Conservation (phyloP, 2,329 filamentous ascomycete genomes). For the Diaporthe eres region DNA sequence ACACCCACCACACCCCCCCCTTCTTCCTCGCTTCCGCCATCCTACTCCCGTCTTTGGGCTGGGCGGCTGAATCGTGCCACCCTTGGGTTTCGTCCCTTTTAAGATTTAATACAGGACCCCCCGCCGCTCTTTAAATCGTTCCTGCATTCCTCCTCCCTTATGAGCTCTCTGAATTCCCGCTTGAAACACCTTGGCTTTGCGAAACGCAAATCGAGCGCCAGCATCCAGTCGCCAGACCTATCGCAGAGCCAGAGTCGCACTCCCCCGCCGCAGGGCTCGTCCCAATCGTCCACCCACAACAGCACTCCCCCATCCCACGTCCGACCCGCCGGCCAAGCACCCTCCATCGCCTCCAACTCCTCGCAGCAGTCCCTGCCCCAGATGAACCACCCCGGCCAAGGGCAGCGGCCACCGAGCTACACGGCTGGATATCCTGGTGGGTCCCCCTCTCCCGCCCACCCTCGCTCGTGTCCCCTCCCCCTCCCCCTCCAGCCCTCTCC, state of each 20-base stretch:
- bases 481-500: slow-evolving; percentile 30
- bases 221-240: slow-evolving; percentile 66
- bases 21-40: slow-evolving; percentile 25
- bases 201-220: slow-evolving; percentile 80
- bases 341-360: slow-evolving; percentile 62
- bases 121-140: slow-evolving; percentile 45
- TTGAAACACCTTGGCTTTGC: slow-evolving; percentile 86
- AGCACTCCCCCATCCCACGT: slow-evolving; percentile 46
- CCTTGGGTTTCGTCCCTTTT: slow-evolving; percentile 33
- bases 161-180: slow-evolving; percentile 86
- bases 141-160: slow-evolving; percentile 63
- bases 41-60: slow-evolving; percentile 32
- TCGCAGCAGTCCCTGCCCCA: slow-evolving; percentile 66
- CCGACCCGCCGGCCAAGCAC: slow-evolving; percentile 53
- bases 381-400: slow-evolving; percentile 74
- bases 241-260: slow-evolving; percentile 58
- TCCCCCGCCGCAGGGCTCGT: slow-evolving; percentile 50
- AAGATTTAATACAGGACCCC: slow-evolving; percentile 44
- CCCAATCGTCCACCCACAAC: slow-evolving; percentile 43
- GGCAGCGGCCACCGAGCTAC: slow-evolving; percentile 76
- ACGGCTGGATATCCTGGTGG: slow-evolving; percentile 57
- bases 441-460: slow-evolving; percentile 34
- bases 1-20: background rate
- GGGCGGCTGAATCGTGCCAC: slow-evolving; percentile 39
- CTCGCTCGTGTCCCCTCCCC: slow-evolving; percentile 53